phyloP scores from a whole-genome alignment of 108 stramenopile genomes.

The Pseudonitzschia pungens region DNA sequence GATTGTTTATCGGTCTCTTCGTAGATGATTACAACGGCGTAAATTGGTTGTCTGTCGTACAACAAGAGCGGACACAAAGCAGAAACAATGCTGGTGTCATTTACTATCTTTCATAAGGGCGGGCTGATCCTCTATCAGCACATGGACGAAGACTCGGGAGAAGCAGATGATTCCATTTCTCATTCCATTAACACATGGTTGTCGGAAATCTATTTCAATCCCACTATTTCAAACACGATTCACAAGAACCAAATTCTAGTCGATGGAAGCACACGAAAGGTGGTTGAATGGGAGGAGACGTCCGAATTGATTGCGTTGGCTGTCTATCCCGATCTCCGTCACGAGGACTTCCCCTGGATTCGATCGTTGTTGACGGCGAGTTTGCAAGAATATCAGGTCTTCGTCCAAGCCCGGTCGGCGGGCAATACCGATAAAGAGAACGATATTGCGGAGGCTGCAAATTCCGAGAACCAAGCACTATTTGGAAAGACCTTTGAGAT shows the following conservation, averaged over 20 bases:
- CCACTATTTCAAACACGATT: constrained; percentile 31
- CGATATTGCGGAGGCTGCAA: neutral
- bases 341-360: constrained; percentile 43
- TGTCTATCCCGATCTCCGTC: constrained; percentile 51
- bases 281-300: constrained; percentile 46
- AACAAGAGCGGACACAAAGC: neutral
- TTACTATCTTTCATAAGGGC: constrained; percentile 77
- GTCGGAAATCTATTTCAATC: constrained; percentile 38
- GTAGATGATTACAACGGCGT: neutral
- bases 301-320: constrained; percentile 39
- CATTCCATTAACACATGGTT: constrained; percentile 31
- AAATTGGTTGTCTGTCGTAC: neutral
- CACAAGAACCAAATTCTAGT: constrained; percentile 23
- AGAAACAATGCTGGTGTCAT: constrained; percentile 59
- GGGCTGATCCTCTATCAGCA: constrained; percentile 58
- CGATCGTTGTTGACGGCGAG: constrained; percentile 25
- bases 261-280: constrained; percentile 9
- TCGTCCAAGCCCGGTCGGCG: constrained; percentile 11
- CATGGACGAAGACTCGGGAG: neutral
- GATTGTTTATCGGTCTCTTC: too few relatives aligned
- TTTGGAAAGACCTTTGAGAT: constrained; percentile 53
- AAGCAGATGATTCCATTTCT: constrained; percentile 1
- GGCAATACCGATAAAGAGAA: neutral
- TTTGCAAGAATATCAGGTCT: constrained; percentile 33
- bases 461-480: constrained; percentile 20